These are phyloP conservation scores for Aspergillus proliferans DNA, from an alignment of 2,329 filamentous ascomycete genomes.

Conservation along the genomic window DNA sequence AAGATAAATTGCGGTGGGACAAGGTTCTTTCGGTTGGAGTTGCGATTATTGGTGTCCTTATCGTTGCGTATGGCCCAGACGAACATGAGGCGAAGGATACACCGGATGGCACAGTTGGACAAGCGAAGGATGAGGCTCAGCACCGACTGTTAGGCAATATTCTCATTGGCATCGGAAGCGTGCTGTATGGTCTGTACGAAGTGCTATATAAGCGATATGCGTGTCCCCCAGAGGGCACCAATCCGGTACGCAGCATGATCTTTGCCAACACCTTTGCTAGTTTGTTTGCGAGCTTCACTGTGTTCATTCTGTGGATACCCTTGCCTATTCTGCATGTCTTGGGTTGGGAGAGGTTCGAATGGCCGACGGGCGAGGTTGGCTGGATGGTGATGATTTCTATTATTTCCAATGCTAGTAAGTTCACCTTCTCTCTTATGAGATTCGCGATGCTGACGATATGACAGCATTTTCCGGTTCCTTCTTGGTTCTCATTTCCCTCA, in stretches of 20 bases:
- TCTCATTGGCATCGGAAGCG: conserved; percentile 81
- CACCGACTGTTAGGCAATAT: conserved; percentile 78
- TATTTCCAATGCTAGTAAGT: conserved; percentile 71
- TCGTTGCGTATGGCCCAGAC: conserved; percentile 87
- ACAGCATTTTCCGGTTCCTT: conserved; percentile 81
- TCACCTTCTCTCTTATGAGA: neutral
- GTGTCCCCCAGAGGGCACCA: conserved; percentile 84
- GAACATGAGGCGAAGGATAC: conserved; percentile 47
- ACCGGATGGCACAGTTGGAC: conserved; percentile 27
- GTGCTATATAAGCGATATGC: conserved; percentile 91
- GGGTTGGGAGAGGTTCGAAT: conserved; percentile 73
- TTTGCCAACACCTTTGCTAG: conserved; percentile 92
- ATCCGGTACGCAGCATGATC: conserved; percentile 81
- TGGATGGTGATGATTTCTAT: conserved; percentile 76
- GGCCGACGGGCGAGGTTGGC: conserved; percentile 71
- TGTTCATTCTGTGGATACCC: conserved; percentile 85
- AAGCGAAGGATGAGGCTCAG: conserved; percentile 49
- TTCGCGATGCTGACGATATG: neutral
- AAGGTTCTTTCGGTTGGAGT: conserved; percentile 83
- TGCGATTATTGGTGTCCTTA: conserved; percentile 80
- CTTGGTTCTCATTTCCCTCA: conserved; percentile 85
- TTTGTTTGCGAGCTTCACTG: conserved; percentile 78
- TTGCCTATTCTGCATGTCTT: conserved; percentile 74
- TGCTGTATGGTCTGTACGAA: conserved; percentile 95
- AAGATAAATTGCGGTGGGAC: conserved; percentile 74